Conservation (phyloP, 129 eudicot genomes). For the Rutidosis leptorrhynchoides region DNA sequence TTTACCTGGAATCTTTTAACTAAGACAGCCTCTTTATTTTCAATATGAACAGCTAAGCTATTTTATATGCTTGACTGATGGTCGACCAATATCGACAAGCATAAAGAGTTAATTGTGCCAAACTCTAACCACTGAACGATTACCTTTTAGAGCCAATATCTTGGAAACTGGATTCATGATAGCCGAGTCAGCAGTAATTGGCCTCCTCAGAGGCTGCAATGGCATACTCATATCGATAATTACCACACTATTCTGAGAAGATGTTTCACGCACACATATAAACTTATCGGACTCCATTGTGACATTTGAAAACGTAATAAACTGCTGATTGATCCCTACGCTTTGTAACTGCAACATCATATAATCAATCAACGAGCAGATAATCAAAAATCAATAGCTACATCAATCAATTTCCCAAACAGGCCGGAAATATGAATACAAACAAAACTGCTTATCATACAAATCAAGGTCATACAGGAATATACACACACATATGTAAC, state of each 20-base stretch:
- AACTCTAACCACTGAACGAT: neutral
- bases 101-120: conserved; percentile 4
- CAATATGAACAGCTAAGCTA: neutral
- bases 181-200: conserved; percentile 96
- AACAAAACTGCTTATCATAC: conserved; percentile 16
- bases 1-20: neutral
- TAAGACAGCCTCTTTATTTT: neutral
- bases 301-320: conserved; percentile 90
- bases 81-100: neutral
- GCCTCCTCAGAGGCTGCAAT: conserved; percentile 86
- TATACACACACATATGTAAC: neutral
- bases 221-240: conserved; percentile 97
- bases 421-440: conserved; percentile 32
- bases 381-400: neutral
- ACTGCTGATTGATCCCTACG: conserved; percentile 87
- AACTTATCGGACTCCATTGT: conserved; percentile 98
- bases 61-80: conserved; percentile 2
- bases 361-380: conserved; percentile 6
- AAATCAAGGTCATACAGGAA: conserved; percentile 24
- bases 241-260: conserved; percentile 94
- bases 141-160: conserved; percentile 89
- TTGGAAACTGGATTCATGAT: conserved; percentile 89
- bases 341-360: conserved; percentile 74
- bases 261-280: conserved; percentile 91
- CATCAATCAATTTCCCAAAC: conserved; percentile 7